Base-by-base conservation (phyloP, 2,329 filamentous ascomycete species). In the Exophiala mesophila region DNA sequence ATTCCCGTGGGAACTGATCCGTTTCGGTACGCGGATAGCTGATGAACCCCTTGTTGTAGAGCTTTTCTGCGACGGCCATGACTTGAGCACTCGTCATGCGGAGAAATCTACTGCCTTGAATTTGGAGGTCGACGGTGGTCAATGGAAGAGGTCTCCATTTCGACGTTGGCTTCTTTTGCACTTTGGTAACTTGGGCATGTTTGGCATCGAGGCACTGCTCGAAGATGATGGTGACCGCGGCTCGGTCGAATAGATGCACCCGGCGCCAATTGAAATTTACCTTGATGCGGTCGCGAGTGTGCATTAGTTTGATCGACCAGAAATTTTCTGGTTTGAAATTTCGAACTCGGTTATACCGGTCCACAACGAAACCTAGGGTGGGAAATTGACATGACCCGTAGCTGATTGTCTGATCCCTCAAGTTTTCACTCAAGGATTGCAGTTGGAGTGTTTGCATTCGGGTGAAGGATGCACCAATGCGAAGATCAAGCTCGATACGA, bases 21-120 rank as follows among this genome's bases (percentile, higher is more conserved):
- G 92, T 98, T 64, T 98, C 92, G 0, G 92, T 98, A 64, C 92
- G 82, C 1, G 92, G 92, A 64, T 98, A 98, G 63, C 89, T 96
- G 65, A 98, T 95, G 66, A 89, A 97, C 0, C 92, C 92, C 63
- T 85, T 88, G 35, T 88, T 89, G 69, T 98, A 98, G 2, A 98
- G 76, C 4, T 72, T 71, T 63, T 98, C 92, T 3, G 92, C 92
- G 17, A 76, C 63, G 36, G 76, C 83, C 89, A 98, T 96, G 32
- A 94, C 87, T 46, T 83, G 77, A 55, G 94, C 85, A 67, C 89
- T 89, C 50, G 82, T 88, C 81, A 98, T 87, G n/a, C 81, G 80
- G 17, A 98, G 74, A 57, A 94, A 88, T 19, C 82, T 77, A 52
- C 86, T 95, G 9, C 92, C 90, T 67, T 89, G 90, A 66, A 97